Evolutionary conservation across 2,329 filamentous ascomycete species (phyloP).

Genomic region (Didymella arachidicola): DNA sequence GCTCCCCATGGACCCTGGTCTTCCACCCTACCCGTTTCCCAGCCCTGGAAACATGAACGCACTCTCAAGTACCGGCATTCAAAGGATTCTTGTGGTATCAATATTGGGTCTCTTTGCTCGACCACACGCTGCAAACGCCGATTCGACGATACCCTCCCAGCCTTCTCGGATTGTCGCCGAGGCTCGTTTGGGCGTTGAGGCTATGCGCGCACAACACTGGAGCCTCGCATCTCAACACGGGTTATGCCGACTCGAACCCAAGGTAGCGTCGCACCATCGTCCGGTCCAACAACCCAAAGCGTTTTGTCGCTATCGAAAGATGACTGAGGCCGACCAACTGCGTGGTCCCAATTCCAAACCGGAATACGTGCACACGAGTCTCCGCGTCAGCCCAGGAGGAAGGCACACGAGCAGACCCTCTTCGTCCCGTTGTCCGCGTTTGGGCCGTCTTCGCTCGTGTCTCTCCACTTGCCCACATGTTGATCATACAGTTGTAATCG

Average conservation of each 20-base stretch:
- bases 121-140: slow-evolving; percentile 17
- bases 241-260: slow-evolving; percentile 11
- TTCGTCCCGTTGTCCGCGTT: slow-evolving; percentile 24
- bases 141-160: neutral
- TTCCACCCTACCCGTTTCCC: neutral
- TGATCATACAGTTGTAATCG: slow-evolving; percentile 21
- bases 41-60: neutral
- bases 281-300: slow-evolving; percentile 18
- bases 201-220: slow-evolving; percentile 16
- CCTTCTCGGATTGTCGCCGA: slow-evolving; percentile 15
- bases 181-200: slow-evolving; percentile 7
- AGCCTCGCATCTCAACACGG: slow-evolving; percentile 23
- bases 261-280: slow-evolving; percentile 15
- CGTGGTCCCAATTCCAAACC: slow-evolving; percentile 2
- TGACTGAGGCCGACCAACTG: slow-evolving; percentile 24
- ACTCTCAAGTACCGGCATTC: neutral
- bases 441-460: slow-evolving; percentile 22
- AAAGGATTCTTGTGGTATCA: slow-evolving; percentile 5
- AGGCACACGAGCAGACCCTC: slow-evolving; percentile 37
- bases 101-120: slow-evolving; percentile 2
- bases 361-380: slow-evolving; percentile 27
- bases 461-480: slow-evolving; percentile 29
- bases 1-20: neutral
- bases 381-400: slow-evolving; percentile 26
- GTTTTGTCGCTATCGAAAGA: slow-evolving; percentile 17